Base-by-base conservation (phyloP, 2,329 filamentous ascomycete species). In the Grosmannia clavigera region DNA sequence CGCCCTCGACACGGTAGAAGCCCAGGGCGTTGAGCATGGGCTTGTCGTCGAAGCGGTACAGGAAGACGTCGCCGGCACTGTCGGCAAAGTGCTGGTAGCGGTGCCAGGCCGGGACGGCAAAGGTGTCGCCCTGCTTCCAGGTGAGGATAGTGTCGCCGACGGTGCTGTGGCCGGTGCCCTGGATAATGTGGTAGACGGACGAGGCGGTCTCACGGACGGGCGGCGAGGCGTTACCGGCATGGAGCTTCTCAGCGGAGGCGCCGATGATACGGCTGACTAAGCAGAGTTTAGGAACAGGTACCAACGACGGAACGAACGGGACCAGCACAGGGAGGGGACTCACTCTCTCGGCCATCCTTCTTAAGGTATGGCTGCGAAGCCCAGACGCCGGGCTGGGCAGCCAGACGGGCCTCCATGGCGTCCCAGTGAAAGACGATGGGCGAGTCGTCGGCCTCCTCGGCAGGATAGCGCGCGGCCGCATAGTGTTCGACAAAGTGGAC, bases 31-130 rank as follows among this genome's bases (percentile, higher is more conserved):
- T 73, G 3, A 82, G 68, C 78, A 83, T 81, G 0, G 79, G 79
- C 68, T 75, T 77, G 63, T 83, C 80, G 63, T 81, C 74, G 62
- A 82, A 81, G 0, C 76, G 70, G 62, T 80, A 81, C 33, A 82
- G 62, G 64, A 82, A 82, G 0, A 76, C 75, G 0, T 68, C 65
- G 2, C 61, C 62, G 1, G 60, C 57, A 2, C 12, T 14, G 7
- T 60, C 67, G 1, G 78, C 75, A 58, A 74, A 73, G 64, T 81
- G 78, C 65, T 78, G 72, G 61, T 78, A 80, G 14, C 61, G 66
- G 57, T 79, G 68, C 80, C 80, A 82, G 0, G 78, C 67, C 0
- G 80, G 80, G 14, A 83, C 70, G 62, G 76, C 79, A 61, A 83
- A 82, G 0, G 78, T 82, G 65, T 83, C 80, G 2, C 78, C 75